These are phyloP conservation scores for Caloboletus firmus DNA, from an alignment of 1,284 basidiomycete species.

Conservation along the genomic window DNA sequence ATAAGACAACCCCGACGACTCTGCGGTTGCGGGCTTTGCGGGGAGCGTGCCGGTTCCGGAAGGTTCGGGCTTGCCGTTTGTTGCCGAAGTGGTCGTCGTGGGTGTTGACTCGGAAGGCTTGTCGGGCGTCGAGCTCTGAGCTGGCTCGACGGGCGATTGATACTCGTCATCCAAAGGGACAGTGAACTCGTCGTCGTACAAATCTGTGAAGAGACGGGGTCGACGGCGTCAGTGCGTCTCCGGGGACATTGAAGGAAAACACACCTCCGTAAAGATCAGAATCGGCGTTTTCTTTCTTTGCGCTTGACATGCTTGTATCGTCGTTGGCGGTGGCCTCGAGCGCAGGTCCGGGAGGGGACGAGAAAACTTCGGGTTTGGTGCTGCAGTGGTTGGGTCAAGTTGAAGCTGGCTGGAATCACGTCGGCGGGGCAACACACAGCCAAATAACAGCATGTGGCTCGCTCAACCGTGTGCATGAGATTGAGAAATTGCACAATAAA, in stretches of 20 bases:
- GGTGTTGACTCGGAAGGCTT: slow-evolving; percentile 11
- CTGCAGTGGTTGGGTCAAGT: background rate
- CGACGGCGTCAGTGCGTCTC: slow-evolving; percentile 5
- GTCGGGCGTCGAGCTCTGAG: slow-evolving; percentile 7
- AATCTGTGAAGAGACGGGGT: slow-evolving; percentile 36
- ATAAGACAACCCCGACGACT: slow-evolving; percentile 44
- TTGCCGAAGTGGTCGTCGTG: slow-evolving; percentile 4
- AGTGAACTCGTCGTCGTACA: slow-evolving; percentile 45
- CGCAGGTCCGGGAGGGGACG: background rate
- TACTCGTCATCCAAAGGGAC: slow-evolving; percentile 38
- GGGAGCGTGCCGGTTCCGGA: slow-evolving; percentile 33
- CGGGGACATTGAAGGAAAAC: background rate
- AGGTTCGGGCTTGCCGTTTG: slow-evolving; percentile 20
- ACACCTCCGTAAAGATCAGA: slow-evolving; percentile 42
- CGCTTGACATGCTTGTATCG: slow-evolving; percentile 21
- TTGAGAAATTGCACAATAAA: slow-evolving; percentile 21
- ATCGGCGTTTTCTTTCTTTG: slow-evolving; percentile 34
- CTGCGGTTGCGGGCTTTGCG: slow-evolving; percentile 28
- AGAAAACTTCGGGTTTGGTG: background rate
- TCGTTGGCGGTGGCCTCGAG: background rate
- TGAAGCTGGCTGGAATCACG: background rate
- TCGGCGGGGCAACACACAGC: slow-evolving; percentile 16
- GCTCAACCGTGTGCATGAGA: no score
- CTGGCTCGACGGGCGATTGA: slow-evolving; percentile 24
- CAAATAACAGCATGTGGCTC: slow-evolving; percentile 25